Base-by-base conservation (phyloP, 805 yeast genomes). In the Maudiozyma serrabonitensis region DNA sequence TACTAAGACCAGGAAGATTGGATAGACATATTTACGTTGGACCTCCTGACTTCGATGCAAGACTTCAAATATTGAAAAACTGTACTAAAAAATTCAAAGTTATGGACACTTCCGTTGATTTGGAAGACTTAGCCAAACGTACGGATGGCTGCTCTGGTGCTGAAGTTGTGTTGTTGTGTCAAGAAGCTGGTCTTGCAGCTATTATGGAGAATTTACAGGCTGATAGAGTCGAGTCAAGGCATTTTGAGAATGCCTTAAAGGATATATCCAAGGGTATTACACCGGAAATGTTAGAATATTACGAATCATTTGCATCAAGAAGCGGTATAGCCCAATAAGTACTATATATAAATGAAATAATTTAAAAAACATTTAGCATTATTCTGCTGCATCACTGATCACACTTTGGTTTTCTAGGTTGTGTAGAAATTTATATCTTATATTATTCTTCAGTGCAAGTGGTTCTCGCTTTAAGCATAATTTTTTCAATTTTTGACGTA, bases 101-200 rank as follows among this genome's bases (percentile, higher is more conserved):
- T 15, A 71, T 67, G 12, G 49, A 58, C 3, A 68, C 70, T 0
- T 74, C 72, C 18, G 78, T 77, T 2, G 76, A 76, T 21, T 63
- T 87, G 23, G 69, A 70, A 0, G 68, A 63, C 9, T 67, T 87
- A 11, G 89, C 95, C 0, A 65, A 57, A 1, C 59, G 69, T 6
- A 86, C 96, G 0, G 91, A 84, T 0, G 98, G 99, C 0, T 89
- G 95, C 60, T 89, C 97, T 0, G 99, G 99, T 37, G 96, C 98
- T 0, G 99, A 93, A 66, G 87, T 93, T 38, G 95, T 90, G 0
- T 73, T 89, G 19, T 65, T 91, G 19, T 87, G 96, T 58, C 98
- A 90, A 64, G 97, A 91, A 66, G 96, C 98, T 0, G 99, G 99
- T 2, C 69, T 93, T 12, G 79, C 85, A n/a, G 96, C 98, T 0